A percentile compares a stretch with the other conserved stretches of the same genome.
These are phyloP conservation scores for Bacidia rubella DNA, from an alignment of 495 filamentous ascomycete species.

Conservation along the genomic window DNA sequence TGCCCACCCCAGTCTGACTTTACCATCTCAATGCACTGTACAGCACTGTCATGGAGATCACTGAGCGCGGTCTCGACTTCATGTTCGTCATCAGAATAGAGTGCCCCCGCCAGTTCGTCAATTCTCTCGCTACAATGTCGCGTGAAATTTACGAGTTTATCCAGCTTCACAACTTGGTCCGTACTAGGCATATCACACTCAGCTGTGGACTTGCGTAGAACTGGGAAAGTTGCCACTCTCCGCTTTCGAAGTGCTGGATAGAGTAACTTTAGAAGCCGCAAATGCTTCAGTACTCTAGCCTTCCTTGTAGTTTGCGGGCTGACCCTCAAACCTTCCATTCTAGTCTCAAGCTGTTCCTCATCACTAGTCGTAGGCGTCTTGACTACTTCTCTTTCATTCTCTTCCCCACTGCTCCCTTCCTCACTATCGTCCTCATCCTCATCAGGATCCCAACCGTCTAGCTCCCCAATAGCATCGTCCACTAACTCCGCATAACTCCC, in stretches of 20 bases:
- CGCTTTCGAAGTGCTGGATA: constrained; percentile 17
- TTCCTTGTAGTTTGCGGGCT: constrained; percentile 7
- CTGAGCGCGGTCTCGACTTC: constrained; percentile 21
- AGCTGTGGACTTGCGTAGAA: constrained; percentile 4
- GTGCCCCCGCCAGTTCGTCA: constrained; percentile 35
- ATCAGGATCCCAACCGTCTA: constrained; percentile 66
- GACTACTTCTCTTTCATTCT: constrained; percentile 14
- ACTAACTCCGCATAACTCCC: constrained; percentile 57
- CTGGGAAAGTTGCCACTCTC: constrained; percentile 14
- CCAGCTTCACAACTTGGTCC: not conserved
- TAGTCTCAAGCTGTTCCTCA: constrained; percentile 8
- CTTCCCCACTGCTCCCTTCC: constrained; percentile 26
- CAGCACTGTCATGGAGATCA: constrained; percentile 13
- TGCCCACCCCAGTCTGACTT: constrained; percentile 13
- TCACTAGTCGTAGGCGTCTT: constrained; percentile 10
- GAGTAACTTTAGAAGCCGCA: constrained; percentile 13
- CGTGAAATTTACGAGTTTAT: constrained; percentile 22
- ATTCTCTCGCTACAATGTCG: constrained; percentile 30
- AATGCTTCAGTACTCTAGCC: constrained; percentile 1
- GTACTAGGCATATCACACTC: not conserved
- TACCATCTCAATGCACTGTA: constrained; percentile 20
- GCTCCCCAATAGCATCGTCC: constrained; percentile 66
- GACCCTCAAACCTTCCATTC: not conserved
- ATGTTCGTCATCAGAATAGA: constrained; percentile 31
- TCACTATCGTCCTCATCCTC: constrained; percentile 39